Evolutionary conservation across 2,329 filamentous ascomycete genomes (phyloP).

Genomic region (Calonectria leucothoes): DNA sequence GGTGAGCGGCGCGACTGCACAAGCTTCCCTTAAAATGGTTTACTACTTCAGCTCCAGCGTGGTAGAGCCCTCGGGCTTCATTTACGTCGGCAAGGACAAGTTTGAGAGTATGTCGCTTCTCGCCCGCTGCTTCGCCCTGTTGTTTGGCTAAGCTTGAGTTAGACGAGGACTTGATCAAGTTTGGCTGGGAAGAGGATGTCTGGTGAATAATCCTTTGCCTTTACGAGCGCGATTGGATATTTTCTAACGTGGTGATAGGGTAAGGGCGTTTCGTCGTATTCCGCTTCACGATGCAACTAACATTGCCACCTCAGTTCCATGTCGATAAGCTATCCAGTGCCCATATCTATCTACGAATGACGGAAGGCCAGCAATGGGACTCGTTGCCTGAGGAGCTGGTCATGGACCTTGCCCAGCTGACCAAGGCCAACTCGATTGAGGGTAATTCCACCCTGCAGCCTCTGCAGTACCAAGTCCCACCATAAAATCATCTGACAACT

Average conservation of each 20-base stretch:
- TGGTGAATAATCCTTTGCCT: slow-evolving; percentile 68
- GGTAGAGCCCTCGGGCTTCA: slow-evolving; percentile 83
- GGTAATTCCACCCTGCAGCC: slow-evolving; percentile 59
- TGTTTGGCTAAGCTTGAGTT: slow-evolving; percentile 35
- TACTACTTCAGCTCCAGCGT: slow-evolving; percentile 94
- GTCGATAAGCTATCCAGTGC: slow-evolving; percentile 97
- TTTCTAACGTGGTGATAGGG: slow-evolving; percentile 32
- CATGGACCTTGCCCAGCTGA: slow-evolving; percentile 93
- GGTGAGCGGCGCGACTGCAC: background rate
- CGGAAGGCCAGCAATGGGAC: slow-evolving; percentile 86
- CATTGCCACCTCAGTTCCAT: slow-evolving; percentile 79
- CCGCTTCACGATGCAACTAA: background rate
- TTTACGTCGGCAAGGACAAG: slow-evolving; percentile 99
- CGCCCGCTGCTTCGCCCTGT: slow-evolving; percentile 17
- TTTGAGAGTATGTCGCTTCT: slow-evolving; percentile 83
- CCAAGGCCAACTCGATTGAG: slow-evolving; percentile 99
- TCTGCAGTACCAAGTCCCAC: slow-evolving; percentile 7
- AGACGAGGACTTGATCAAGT: slow-evolving; percentile 98
- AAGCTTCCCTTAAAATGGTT: slow-evolving; percentile 72
- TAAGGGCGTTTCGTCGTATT: slow-evolving; percentile 17
- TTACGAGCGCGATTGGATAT: background rate
- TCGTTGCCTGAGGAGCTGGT: slow-evolving; percentile 79
- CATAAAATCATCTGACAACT: background rate
- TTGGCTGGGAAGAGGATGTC: slow-evolving; percentile 94
- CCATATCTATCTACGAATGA: slow-evolving; percentile 92